These are phyloP conservation scores for Oldenlandia corymbosa DNA, from an alignment of 257 asterid genomes.

Conservation along the genomic window DNA sequence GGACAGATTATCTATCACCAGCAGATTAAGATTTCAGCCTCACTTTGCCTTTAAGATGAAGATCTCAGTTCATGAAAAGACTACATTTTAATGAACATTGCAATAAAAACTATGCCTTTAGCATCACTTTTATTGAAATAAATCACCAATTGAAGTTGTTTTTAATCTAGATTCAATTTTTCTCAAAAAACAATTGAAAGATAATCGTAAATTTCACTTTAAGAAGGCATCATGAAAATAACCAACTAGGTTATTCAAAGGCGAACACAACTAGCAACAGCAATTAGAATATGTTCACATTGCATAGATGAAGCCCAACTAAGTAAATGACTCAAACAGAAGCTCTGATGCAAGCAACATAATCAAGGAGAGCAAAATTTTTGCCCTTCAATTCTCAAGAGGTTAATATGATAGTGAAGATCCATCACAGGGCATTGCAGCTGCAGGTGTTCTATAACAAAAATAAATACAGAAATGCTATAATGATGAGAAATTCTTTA, in stretches of 20 bases:
- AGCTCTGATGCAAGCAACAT: slow-evolving; percentile 1
- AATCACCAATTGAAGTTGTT: no score
- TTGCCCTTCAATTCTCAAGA: background rate
- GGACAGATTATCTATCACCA: background rate
- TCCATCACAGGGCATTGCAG: background rate
- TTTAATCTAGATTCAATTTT: no score
- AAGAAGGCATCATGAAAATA: background rate
- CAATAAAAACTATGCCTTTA: no score
- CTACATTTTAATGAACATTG: no score
- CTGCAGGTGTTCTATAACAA: no score
- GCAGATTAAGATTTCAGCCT: background rate
- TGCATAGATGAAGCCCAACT: background rate
- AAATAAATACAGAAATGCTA: background rate
- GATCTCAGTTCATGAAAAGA: background rate
- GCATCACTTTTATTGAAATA: no score
- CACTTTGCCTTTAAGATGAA: background rate
- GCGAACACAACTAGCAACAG: background rate
- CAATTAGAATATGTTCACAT: background rate
- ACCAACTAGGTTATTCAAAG: background rate
- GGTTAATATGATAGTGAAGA: background rate
- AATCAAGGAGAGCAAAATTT: background rate
- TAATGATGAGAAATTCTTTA: slow-evolving; percentile 9
- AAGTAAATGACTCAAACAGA: background rate
- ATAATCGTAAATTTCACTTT: background rate
- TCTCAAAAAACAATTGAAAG: background rate